Evolutionary conservation across 768 basidiomycete genomes (phyloP).

Genomic region (Tephrocybe sp.): DNA sequence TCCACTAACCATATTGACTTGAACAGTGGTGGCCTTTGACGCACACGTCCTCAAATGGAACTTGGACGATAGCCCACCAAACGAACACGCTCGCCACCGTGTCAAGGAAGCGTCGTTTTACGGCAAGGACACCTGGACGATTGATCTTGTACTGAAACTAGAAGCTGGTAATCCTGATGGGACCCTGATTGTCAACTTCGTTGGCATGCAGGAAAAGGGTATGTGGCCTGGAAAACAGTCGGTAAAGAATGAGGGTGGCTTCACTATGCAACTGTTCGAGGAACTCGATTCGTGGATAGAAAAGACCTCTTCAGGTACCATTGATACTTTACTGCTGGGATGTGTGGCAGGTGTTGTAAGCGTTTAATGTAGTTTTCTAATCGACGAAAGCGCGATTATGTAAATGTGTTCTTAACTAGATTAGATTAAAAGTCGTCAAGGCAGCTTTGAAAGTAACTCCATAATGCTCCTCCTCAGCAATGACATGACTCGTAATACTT

Average conservation of each 20-base stretch:
- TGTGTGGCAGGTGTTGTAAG: slow-evolving; percentile 62
- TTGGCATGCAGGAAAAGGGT: slow-evolving; percentile 79
- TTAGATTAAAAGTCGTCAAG: no score
- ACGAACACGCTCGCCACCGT: slow-evolving; percentile 77
- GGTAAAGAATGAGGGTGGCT: slow-evolving; percentile 48
- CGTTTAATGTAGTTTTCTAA: no score
- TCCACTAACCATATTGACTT: neutral
- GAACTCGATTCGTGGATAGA: slow-evolving; percentile 76
- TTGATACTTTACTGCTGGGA: slow-evolving; percentile 70
- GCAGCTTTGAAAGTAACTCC: no score
- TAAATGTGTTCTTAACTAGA: no score
- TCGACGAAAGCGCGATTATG: no score
- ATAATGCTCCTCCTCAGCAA: no score
- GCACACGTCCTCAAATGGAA: slow-evolving; percentile 88
- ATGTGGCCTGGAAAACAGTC: slow-evolving; percentile 80
- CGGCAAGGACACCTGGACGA: slow-evolving; percentile 66
- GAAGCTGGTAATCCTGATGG: slow-evolving; percentile 26
- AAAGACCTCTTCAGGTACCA: slow-evolving; percentile 55
- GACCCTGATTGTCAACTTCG: slow-evolving; percentile 64
- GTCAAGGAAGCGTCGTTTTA: slow-evolving; percentile 92
- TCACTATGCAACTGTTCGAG: slow-evolving; percentile 73
- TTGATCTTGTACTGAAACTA: slow-evolving; percentile 71
- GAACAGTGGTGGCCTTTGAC: slow-evolving; percentile 81
- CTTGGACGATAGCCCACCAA: slow-evolving; percentile 75
- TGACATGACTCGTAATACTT: no score